Conservation (phyloP, 2,329 filamentous ascomycete genomes). For the Arthrinium phaeospermum region DNA sequence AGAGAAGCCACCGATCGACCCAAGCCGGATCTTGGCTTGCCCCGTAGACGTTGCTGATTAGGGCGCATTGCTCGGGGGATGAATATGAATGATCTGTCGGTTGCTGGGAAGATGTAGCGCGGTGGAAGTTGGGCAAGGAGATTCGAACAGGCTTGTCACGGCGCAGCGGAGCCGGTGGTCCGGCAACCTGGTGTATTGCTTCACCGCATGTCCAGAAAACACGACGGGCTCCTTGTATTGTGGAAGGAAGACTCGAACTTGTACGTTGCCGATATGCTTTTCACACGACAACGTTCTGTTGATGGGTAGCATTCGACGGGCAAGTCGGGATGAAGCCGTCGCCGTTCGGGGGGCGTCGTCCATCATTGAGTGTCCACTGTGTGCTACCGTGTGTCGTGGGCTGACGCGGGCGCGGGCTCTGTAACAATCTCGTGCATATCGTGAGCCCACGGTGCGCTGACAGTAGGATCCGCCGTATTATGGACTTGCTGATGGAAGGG, state of each 20-base stretch:
- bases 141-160: constrained; percentile 96
- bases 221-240: constrained; percentile 73
- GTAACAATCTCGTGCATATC: constrained; percentile 85
- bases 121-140: constrained; percentile 81
- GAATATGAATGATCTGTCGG: constrained; percentile 95
- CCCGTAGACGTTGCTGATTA: constrained; percentile 82
- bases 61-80: constrained; percentile 93
- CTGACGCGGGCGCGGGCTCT: constrained; percentile 47
- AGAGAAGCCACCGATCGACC: constrained; percentile 69
- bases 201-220: constrained; percentile 79
- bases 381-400: constrained; percentile 45
- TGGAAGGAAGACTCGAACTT: constrained; percentile 81
- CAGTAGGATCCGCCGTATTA: constrained; percentile 63
- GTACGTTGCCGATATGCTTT: constrained; percentile 81
- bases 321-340: constrained; percentile 61
- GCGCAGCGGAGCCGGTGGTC: constrained; percentile 90
- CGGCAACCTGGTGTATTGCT: constrained; percentile 91
- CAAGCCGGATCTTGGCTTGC: constrained; percentile 75
- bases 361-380: constrained; percentile 31
- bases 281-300: constrained; percentile 84
- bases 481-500: constrained; percentile 56
- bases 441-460: constrained; percentile 84
- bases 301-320: constrained; percentile 67
- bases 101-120: constrained; percentile 88
- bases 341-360: constrained; percentile 59